These are phyloP conservation scores for Puccinia horiana DNA, from an alignment of 1,284 basidiomycete genomes.

Conservation along the genomic window DNA sequence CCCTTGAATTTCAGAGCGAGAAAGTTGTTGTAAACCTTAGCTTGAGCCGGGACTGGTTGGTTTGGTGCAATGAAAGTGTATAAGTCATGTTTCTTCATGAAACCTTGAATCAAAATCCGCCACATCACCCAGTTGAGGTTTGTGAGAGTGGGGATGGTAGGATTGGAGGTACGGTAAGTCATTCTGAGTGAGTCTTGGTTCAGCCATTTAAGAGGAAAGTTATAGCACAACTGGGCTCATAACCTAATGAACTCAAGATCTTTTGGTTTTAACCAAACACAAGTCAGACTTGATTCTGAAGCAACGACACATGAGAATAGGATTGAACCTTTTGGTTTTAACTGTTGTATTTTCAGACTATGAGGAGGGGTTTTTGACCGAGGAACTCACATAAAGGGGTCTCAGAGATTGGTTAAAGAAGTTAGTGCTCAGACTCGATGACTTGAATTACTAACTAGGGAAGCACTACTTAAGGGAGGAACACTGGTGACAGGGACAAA, in stretches of 20 bases:
- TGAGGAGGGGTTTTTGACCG: too few species aligned
- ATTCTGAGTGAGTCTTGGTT: background rate
- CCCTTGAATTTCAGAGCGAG: background rate
- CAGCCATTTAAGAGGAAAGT: background rate
- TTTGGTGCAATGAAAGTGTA: background rate
- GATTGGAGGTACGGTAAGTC: background rate
- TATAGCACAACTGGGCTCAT: background rate
- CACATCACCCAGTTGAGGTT: background rate
- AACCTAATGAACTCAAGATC: background rate
- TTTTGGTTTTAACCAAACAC: too few species aligned
- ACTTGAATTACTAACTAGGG: too few species aligned
- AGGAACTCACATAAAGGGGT: too few species aligned
- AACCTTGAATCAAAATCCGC: background rate
- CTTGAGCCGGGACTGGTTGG: background rate
- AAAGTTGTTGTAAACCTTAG: slow-evolving; percentile 1
- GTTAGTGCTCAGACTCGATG: too few species aligned
- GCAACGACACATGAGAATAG: too few species aligned
- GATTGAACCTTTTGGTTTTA: too few species aligned
- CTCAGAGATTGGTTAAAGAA: too few species aligned
- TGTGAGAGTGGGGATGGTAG: background rate
- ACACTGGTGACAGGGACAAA: too few species aligned
- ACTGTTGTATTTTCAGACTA: too few species aligned
- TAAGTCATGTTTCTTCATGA: background rate
- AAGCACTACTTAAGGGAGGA: too few species aligned
- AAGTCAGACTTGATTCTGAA: too few species aligned